These are phyloP conservation scores for Penicillium coffeae DNA, from an alignment of 495 filamentous ascomycete species.

Conservation along the genomic window DNA sequence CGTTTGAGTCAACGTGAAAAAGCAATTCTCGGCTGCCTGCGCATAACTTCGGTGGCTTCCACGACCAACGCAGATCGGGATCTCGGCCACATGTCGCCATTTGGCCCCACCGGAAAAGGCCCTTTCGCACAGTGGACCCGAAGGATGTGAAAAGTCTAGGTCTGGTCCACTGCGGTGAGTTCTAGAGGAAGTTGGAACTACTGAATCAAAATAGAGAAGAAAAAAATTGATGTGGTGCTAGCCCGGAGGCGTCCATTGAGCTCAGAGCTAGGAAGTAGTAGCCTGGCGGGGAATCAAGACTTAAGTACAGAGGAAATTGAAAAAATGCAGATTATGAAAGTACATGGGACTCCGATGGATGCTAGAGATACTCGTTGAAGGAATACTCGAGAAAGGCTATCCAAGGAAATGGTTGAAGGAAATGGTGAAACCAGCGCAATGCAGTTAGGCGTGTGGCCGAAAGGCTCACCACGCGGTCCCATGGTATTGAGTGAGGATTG, in stretches of 20 bases:
- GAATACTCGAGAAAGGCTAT: conserved; percentile 14
- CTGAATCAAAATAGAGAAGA: neutral
- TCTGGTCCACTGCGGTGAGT: too few relatives aligned
- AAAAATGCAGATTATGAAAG: neutral
- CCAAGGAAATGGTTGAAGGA: conserved; percentile 4
- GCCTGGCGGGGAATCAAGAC: conserved; percentile 10
- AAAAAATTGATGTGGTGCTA: neutral
- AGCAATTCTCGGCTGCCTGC: neutral
- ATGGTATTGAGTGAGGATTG: conserved; percentile 15
- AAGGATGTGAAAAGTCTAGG: neutral
- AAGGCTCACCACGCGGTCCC: too few relatives aligned
- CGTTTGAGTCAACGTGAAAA: too few relatives aligned
- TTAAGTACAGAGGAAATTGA: conserved; percentile 1
- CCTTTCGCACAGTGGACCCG: too few relatives aligned
- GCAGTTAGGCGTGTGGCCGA: too few relatives aligned
- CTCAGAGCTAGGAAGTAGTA: conserved; percentile 29
- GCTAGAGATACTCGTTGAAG: conserved; percentile 7
- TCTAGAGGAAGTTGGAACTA: too few relatives aligned
- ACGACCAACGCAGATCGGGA: neutral
- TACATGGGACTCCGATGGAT: conserved; percentile 19
- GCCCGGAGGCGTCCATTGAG: conserved; percentile 14
- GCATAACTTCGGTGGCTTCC: neutral
- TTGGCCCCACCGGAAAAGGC: neutral
- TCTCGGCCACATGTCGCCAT: neutral
- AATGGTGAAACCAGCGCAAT: conserved; percentile 16